A percentile compares a stretch with the other conserved stretches of the same genome.
Conservation (phyloP, 306 rosid species). For the Rosa chinensis region DNA sequence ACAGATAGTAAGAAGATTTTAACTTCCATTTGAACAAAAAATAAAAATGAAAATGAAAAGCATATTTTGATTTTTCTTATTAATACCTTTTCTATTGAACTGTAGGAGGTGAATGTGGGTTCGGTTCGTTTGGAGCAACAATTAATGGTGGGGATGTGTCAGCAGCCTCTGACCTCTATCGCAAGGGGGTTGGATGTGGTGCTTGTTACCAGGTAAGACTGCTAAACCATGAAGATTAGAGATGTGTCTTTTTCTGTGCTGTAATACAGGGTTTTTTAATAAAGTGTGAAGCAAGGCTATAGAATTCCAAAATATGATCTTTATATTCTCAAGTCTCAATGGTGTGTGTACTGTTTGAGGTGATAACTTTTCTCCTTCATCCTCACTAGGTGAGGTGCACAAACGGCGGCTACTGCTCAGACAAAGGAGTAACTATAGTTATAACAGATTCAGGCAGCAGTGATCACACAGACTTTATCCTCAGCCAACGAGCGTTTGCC, state of each 20-base stretch:
- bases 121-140: slow-evolving; percentile 88
- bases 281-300: neutral
- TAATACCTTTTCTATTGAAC: slow-evolving; percentile 14
- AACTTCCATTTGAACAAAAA: neutral
- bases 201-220: slow-evolving; percentile 87
- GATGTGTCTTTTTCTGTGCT: neutral
- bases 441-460: slow-evolving; percentile 82
- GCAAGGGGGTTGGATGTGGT: slow-evolving; percentile 87
- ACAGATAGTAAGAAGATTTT: slow-evolving; percentile 57
- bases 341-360: neutral
- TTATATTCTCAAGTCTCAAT: neutral
- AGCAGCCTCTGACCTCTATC: slow-evolving; percentile 74
- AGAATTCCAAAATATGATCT: neutral
- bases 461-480: slow-evolving; percentile 60
- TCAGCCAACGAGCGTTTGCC: slow-evolving; percentile 68
- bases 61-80: slow-evolving; percentile 16
- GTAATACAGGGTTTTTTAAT: neutral
- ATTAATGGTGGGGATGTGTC: slow-evolving; percentile 84
- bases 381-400: slow-evolving; percentile 66
- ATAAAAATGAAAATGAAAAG: neutral
- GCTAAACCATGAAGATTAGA: neutral
- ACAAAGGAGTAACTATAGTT: slow-evolving; percentile 66
- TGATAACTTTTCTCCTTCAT: neutral
- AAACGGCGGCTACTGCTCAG: slow-evolving; percentile 60
- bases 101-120: slow-evolving; percentile 79